Evolutionary conservation across 371 early-diverging fungal species (phyloP).

Genomic region (Haplosporangium sp.): DNA sequence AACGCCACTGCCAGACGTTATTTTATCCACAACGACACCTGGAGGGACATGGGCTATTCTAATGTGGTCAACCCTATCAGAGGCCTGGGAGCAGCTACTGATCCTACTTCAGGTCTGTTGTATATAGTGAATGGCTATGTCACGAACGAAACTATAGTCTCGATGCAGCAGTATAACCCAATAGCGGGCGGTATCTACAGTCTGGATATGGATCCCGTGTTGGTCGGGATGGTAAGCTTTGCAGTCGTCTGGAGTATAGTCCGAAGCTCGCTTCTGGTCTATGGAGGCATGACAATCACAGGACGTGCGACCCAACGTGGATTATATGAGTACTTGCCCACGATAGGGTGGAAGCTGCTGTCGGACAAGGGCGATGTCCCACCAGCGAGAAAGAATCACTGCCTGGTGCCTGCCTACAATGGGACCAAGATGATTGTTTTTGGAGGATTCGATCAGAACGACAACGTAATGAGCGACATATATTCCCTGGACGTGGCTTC

Average conservation of each 20-base stretch:
- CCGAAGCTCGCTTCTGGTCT: slow-evolving; percentile 8
- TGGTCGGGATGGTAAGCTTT: not conserved
- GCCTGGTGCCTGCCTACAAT: slow-evolving; percentile 32
- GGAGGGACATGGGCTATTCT: not conserved
- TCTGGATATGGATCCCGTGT: not conserved
- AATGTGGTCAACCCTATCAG: not conserved
- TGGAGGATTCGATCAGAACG: slow-evolving; percentile 19
- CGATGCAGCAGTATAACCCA: slow-evolving; percentile 14
- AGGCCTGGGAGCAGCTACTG: slow-evolving; percentile 5
- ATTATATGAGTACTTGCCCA: slow-evolving; percentile 14
- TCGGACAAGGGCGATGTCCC: slow-evolving; percentile 18
- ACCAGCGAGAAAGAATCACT: slow-evolving; percentile 19
- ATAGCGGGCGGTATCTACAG: not conserved
- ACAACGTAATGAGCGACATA: slow-evolving; percentile 4
- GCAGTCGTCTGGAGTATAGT: slow-evolving; percentile 11
- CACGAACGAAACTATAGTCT: not conserved
- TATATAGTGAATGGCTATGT: slow-evolving; percentile 19
- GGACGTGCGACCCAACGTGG: not conserved
- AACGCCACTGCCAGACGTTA: slow-evolving; percentile 47
- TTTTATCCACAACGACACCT: slow-evolving; percentile 4
- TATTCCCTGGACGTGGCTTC: slow-evolving; percentile 21
- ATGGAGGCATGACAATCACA: slow-evolving; percentile 5
- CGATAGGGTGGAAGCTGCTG: slow-evolving; percentile 4
- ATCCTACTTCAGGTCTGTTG: slow-evolving; percentile 15
- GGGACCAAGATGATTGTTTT: slow-evolving; percentile 29